phyloP scores from a whole-genome alignment of 23 red algal genomes.

The Chondrus crispus region DNA sequence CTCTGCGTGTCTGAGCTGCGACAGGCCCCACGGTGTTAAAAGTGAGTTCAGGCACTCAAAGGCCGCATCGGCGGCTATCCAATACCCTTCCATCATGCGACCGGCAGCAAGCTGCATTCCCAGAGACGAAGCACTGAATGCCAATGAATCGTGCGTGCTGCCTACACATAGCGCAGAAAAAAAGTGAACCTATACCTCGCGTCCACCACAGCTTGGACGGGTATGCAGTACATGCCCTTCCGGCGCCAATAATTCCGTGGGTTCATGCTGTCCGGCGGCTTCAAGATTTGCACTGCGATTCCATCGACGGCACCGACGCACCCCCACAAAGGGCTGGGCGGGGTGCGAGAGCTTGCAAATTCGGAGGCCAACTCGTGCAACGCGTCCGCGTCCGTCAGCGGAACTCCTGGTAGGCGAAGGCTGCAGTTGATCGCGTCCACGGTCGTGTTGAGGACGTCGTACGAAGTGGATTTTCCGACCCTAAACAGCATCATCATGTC shows the following conservation, averaged over 20 bases:
- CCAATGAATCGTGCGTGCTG: neutral
- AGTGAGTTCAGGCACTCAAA: neutral
- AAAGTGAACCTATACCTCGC: neutral
- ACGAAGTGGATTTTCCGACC: neutral
- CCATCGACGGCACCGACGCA: neutral
- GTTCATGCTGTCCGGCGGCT: neutral
- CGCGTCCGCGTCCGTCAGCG: too few species aligned
- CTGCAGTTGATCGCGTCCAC: neutral
- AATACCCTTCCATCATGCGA: neutral
- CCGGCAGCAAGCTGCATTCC: neutral
- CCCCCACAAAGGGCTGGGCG: too few species aligned
- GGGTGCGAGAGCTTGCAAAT: too few species aligned
- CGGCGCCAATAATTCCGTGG: neutral
- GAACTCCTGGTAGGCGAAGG: too few species aligned
- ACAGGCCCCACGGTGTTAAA: neutral
- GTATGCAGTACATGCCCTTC: neutral
- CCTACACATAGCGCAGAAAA: neutral
- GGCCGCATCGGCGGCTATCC: slow-evolving; percentile 3
- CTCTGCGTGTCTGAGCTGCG: neutral
- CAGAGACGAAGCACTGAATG: neutral
- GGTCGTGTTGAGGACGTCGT: neutral
- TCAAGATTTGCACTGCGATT: neutral
- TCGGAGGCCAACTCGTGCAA: too few species aligned
- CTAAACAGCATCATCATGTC: neutral
- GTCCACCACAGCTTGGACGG: neutral